phyloP scores from a whole-genome alignment of 768 basidiomycete genomes.

The Tulasnella sp. region DNA sequence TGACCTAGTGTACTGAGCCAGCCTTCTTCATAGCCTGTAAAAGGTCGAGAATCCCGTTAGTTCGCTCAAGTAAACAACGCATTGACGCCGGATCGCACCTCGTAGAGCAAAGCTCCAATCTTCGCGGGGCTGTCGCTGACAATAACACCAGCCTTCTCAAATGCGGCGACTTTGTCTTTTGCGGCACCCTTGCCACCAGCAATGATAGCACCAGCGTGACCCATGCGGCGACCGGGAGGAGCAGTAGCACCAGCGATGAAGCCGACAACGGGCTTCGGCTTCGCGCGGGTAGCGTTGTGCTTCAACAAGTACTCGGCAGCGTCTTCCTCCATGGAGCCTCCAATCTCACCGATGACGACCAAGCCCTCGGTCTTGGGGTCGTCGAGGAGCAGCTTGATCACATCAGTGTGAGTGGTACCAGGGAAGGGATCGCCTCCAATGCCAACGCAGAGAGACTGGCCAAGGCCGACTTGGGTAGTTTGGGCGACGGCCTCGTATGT shows the following conservation, averaged over 20 bases:
- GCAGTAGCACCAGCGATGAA: conserved; percentile 98
- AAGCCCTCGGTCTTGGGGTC: conserved; percentile 93
- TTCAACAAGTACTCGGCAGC: conserved; percentile 92
- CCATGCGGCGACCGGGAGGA: conserved; percentile 96
- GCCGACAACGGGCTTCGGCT: conserved; percentile 92
- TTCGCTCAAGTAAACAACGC: conserved; percentile 18
- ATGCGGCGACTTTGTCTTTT: conserved; percentile 82
- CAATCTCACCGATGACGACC: conserved; percentile 97
- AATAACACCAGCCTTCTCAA: conserved; percentile 85
- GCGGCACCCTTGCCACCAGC: conserved; percentile 97
- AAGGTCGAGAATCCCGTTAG: conserved; percentile 13
- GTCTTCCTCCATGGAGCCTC: conserved; percentile 98
- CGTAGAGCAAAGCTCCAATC: conserved; percentile 83
- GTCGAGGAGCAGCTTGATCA: conserved; percentile 90
- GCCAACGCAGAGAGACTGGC: conserved; percentile 92
- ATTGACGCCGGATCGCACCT: conserved; percentile 43
- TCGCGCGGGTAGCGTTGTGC: conserved; percentile 79
- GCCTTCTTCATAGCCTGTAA: conserved; percentile 70
- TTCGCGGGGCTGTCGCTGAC: conserved; percentile 94
- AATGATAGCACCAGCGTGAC: conserved; percentile 97
- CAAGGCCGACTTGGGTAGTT: conserved; percentile 90
- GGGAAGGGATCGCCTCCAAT: conserved; percentile 98
- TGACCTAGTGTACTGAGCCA: conserved; percentile 37
- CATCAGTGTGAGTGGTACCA: conserved; percentile 91
- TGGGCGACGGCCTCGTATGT: conserved; percentile 99